Percentiles rank a stretch among this genome's conserved stretches.
phyloP scores from a whole-genome alignment of 2,329 filamentous ascomycete species.

The Byssochlamys sp. region DNA sequence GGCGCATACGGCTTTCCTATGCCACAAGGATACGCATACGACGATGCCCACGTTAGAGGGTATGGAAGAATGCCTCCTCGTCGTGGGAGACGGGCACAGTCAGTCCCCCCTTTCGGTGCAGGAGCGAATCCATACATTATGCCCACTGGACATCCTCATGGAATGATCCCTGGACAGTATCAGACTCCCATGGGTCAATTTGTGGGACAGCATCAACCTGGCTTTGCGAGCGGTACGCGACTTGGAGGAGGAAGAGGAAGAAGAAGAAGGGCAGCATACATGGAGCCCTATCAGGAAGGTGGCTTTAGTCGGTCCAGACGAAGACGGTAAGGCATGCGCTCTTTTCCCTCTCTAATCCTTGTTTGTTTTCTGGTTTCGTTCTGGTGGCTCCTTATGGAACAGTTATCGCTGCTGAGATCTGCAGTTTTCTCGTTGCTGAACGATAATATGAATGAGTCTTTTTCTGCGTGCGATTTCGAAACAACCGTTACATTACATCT shows the following conservation, averaged over 20 bases:
- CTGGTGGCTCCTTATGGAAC: too few relatives aligned
- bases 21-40: background rate
- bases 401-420: too few relatives aligned
- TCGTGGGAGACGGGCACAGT: background rate
- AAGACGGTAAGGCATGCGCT: background rate
- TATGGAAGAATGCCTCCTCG: background rate
- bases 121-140: background rate
- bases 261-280: background rate
- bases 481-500: background rate
- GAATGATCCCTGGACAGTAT: background rate
- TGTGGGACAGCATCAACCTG: background rate
- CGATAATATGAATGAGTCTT: background rate
- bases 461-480: background rate
- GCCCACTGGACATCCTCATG: background rate
- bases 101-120: background rate
- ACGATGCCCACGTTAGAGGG: background rate
- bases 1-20: background rate
- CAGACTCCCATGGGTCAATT: background rate
- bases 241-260: background rate
- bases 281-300: background rate
- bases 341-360: background rate
- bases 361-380: background rate
- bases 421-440: too few relatives aligned
- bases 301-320: background rate
- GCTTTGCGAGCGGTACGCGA: background rate